phyloP scores from a whole-genome alignment of 2,329 filamentous ascomycete species.

The Macroventuria anomochaeta region DNA sequence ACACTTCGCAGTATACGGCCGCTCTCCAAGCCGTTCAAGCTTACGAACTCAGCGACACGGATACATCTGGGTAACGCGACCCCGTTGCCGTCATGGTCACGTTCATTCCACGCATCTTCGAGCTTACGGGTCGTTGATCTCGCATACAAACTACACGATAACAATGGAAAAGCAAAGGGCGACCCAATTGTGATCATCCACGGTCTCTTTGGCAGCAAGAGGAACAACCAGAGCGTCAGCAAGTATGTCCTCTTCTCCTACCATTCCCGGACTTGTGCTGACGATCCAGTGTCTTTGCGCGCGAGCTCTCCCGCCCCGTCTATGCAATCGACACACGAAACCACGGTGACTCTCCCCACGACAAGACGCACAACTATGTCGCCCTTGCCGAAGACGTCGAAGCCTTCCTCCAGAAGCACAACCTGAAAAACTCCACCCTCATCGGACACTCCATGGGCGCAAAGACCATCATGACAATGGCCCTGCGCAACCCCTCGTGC shows the following conservation, averaged over 20 bases:
- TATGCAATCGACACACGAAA: constrained; percentile 91
- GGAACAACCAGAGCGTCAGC: constrained; percentile 93
- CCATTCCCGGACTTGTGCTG: neutral
- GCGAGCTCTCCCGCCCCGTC: constrained; percentile 78
- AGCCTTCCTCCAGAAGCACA: constrained; percentile 75
- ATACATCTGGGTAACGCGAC: constrained; percentile 4
- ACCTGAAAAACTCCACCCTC: constrained; percentile 72
- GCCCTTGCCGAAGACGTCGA: constrained; percentile 84
- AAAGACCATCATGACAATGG: constrained; percentile 89
- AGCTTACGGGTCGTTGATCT: constrained; percentile 38
- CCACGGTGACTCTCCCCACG: constrained; percentile 88
- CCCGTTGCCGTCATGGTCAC: constrained; percentile 29
- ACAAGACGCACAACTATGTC: constrained; percentile 76
- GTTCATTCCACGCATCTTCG: constrained; percentile 38
- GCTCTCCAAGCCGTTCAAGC: constrained; percentile 14
- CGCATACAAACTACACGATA: constrained; percentile 45
- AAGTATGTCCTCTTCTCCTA: constrained; percentile 63
- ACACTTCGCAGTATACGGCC: constrained; percentile 20
- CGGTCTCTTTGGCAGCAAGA: constrained; percentile 92
- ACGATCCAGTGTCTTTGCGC: constrained; percentile 71
- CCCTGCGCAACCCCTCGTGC: constrained; percentile 71
- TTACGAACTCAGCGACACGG: constrained; percentile 11
- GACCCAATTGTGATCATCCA: constrained; percentile 86
- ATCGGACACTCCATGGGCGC: constrained; percentile 98
- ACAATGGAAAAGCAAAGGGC: constrained; percentile 44